phyloP scores from a whole-genome alignment of 1,284 basidiomycete species.

The Volvariella volvacea region DNA sequence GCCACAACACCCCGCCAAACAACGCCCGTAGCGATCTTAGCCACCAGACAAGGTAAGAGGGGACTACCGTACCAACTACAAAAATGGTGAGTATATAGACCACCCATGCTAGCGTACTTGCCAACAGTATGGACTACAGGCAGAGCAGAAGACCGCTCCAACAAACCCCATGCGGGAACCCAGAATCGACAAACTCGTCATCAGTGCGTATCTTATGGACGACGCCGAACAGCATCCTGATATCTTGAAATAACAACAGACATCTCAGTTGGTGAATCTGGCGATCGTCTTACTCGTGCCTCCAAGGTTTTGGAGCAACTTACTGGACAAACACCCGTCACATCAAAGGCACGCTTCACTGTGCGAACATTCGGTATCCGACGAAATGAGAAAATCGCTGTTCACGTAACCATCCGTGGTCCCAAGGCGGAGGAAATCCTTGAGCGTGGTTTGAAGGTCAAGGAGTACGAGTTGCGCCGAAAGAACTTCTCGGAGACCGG shows the following conservation, averaged over 20 bases:
- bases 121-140: conserved; percentile 36
- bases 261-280: conserved; percentile 99
- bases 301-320: conserved; percentile 99
- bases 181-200: conserved; percentile 98
- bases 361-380: conserved; percentile 99
- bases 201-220: conserved; percentile 65
- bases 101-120: not conserved
- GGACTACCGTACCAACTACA: conserved; percentile 24
- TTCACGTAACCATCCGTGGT: conserved; percentile 98
- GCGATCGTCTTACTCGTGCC: conserved; percentile 98
- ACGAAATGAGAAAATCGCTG: conserved; percentile 99
- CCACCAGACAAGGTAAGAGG: conserved; percentile 20
- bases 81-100: conserved; percentile 30
- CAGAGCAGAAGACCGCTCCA: conserved; percentile 85
- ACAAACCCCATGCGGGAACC: conserved; percentile 95
- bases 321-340: conserved; percentile 98
- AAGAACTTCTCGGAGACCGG: conserved; percentile 97
- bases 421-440: conserved; percentile 99
- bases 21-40: conserved; percentile 11
- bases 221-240: not conserved
- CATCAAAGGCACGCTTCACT: conserved; percentile 99
- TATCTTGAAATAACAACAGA: conserved; percentile 41
- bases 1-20: conserved; percentile 26
- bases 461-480: conserved; percentile 95
- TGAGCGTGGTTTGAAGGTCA: conserved; percentile 98